Evolutionary conservation across 108 stramenopile species (phyloP).

Genomic region (Conticribra weissflogii): DNA sequence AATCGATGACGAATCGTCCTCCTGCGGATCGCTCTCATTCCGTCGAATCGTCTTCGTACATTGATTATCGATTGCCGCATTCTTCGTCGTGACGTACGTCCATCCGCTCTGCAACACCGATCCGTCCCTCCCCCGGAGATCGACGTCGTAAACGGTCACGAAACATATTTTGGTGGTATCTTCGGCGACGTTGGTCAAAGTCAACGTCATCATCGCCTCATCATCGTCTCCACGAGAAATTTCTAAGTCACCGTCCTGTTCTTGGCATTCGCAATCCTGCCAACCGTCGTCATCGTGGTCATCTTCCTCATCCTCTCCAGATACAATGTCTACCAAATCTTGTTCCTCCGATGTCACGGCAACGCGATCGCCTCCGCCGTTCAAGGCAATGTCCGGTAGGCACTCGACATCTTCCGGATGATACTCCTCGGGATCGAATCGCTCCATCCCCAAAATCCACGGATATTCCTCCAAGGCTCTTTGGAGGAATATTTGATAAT

Average conservation of each 20-base stretch:
- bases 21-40: not conserved
- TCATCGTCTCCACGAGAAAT: not conserved
- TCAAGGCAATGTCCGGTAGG: slow-evolving; percentile 42
- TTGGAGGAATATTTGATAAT: slow-evolving; percentile 17
- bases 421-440: slow-evolving; percentile 37
- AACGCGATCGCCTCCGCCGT: slow-evolving; percentile 33
- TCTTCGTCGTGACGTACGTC: slow-evolving; percentile 2
- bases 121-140: slow-evolving; percentile 30
- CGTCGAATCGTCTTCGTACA: not conserved
- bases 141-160: slow-evolving; percentile 44
- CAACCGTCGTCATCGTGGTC: slow-evolving; percentile 1
- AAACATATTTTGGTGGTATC: slow-evolving; percentile 31
- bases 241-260: not conserved
- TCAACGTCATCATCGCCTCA: slow-evolving; percentile 21
- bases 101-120: slow-evolving; percentile 24
- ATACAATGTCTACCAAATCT: too few species aligned
- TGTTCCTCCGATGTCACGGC: too few species aligned
- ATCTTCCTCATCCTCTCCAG: slow-evolving; percentile 26
- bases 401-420: slow-evolving; percentile 25
- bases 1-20: not conserved
- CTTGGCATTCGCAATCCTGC: not conserved
- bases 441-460: slow-evolving; percentile 39
- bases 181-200: slow-evolving; percentile 37
- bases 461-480: slow-evolving; percentile 26
- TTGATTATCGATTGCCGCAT: too few species aligned